These are phyloP conservation scores for Cadophora gregata DNA, from an alignment of 2,329 filamentous ascomycete species.

Conservation along the genomic window DNA sequence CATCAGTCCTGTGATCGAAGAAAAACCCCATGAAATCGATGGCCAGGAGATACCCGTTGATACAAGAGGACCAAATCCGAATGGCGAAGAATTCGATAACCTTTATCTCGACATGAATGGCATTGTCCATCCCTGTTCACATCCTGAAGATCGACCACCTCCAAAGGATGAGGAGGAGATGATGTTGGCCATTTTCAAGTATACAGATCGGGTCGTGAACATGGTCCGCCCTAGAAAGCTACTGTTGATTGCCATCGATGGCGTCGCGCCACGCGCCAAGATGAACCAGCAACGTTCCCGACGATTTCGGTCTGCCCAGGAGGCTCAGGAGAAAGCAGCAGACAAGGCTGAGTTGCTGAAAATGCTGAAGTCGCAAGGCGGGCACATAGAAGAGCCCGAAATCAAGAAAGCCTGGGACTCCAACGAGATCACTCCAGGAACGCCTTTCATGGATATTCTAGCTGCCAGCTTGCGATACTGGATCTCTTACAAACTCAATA, in stretches of 20 bases:
- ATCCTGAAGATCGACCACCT: conserved; percentile 90
- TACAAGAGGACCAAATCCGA: conserved; percentile 84
- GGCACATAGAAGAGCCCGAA: conserved; percentile 65
- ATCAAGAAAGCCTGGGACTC: conserved; percentile 92
- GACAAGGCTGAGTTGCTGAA: conserved; percentile 90
- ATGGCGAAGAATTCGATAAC: conserved; percentile 97
- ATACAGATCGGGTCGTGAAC: conserved; percentile 98
- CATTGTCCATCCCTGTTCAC: conserved; percentile 97
- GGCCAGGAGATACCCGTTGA: conserved; percentile 86
- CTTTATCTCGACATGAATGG: conserved; percentile 99
- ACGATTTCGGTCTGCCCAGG: conserved; percentile 91
- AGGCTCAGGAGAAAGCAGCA: conserved; percentile 91
- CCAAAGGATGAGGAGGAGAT: conserved; percentile 97
- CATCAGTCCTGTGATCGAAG: conserved; percentile 78
- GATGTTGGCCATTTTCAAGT: conserved; percentile 98
- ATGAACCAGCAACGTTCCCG: conserved; percentile 99
- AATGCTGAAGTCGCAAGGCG: conserved; percentile 78
- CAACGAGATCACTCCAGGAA: conserved; percentile 89
- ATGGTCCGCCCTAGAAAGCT: conserved; percentile 97
- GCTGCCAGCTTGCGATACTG: conserved; percentile 91
- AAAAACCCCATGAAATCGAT: conserved; percentile 81
- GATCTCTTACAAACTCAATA: conserved; percentile 97
- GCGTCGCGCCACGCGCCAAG: conserved; percentile 95
- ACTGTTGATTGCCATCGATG: conserved; percentile 97
- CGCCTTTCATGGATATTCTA: conserved; percentile 97